Evolutionary conservation across 2,329 filamentous ascomycete genomes (phyloP), one percentile per base, ranked within the genome.

Genomic region (Alternaria gansuensis): DNA sequence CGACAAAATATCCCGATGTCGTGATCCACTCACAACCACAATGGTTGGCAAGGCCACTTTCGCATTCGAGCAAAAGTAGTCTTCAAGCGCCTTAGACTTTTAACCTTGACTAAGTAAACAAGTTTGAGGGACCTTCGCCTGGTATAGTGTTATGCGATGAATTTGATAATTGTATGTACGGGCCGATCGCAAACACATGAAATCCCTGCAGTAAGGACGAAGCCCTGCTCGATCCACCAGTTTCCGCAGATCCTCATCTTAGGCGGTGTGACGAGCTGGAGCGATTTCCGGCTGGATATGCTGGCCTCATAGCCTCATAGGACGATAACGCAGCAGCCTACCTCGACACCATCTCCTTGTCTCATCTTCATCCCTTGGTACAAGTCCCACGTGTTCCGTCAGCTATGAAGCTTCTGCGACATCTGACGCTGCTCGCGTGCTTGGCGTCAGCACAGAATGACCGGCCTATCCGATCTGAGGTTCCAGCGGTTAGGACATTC

Each of bases 401-500:
- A 24, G 44, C 3, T 0, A 48, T 24, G 14, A 48, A 34, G 44
- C 8, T 48, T 33, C 31, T 48, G 10, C 44, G 14, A n/a, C 14
- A 7, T 34, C 44, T 48, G 21, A 8, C 31, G 14, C 21, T 48
- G 29, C 31, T 48, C 31, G 3, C 23, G 13, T 48, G 29, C 33
- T 48, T 48, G 23, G 14, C 29, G 21, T 7, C 44, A 24, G 44
- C 44, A 5, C 31, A 48, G 3, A 36, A 34, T 24, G 21, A 48
- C 9, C 44, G 23, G 21, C 44, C 9, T 36, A 24, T 6, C 13
- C 21, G 26, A 17, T 34, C 44, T 23, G 57, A 60, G 33, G 33
- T 34, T 21, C 43, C 61, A 21, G 44, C 60, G 17, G 45, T 57
- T 5, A 60, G 62, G 26, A 54, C 54, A 39, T 68, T 54, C 50